These are phyloP conservation scores for Digitaria exilis DNA, from an alignment of 202 grass and related monocot genomes.

Conservation along the genomic window DNA sequence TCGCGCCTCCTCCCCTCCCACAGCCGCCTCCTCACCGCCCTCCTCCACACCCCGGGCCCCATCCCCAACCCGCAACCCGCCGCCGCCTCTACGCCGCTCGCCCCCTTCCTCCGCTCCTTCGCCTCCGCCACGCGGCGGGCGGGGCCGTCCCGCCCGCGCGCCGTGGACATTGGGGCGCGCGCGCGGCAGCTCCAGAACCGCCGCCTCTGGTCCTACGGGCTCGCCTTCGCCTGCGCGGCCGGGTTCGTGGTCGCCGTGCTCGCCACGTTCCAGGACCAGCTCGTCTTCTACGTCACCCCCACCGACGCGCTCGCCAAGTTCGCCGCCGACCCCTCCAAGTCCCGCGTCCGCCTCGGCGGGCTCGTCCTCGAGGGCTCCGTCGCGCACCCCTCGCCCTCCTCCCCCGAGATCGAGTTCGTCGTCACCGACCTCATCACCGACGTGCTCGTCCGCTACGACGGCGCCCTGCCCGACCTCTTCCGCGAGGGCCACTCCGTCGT, in stretches of 20 bases:
- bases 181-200: constrained; percentile 90
- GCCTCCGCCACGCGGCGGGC: constrained; percentile 45
- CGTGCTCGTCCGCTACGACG: constrained; percentile 89
- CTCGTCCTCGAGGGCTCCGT: constrained; percentile 94
- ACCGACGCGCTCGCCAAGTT: constrained; percentile 74
- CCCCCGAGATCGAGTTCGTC: constrained; percentile 95
- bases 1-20: constrained; percentile 70
- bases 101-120: constrained; percentile 11
- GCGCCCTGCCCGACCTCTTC: constrained; percentile 88
- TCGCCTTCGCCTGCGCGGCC: constrained; percentile 86
- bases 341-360: constrained; percentile 75
- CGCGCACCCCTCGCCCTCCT: constrained; percentile 53
- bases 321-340: constrained; percentile 57
- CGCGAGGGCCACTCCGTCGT: constrained; percentile 96
- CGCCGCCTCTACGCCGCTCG: neutral
- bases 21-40: constrained; percentile 60
- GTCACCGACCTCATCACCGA: constrained; percentile 93
- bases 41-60: constrained; percentile 47
- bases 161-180: constrained; percentile 84
- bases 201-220: constrained; percentile 89
- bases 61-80: constrained; percentile 19
- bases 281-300: constrained; percentile 94
- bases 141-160: constrained; percentile 47
- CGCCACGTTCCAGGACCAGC: constrained; percentile 92
- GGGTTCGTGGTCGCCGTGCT: constrained; percentile 92